phyloP scores from a whole-genome alignment of 2,329 filamentous ascomycete species.

The Biscogniauxia marginata region DNA sequence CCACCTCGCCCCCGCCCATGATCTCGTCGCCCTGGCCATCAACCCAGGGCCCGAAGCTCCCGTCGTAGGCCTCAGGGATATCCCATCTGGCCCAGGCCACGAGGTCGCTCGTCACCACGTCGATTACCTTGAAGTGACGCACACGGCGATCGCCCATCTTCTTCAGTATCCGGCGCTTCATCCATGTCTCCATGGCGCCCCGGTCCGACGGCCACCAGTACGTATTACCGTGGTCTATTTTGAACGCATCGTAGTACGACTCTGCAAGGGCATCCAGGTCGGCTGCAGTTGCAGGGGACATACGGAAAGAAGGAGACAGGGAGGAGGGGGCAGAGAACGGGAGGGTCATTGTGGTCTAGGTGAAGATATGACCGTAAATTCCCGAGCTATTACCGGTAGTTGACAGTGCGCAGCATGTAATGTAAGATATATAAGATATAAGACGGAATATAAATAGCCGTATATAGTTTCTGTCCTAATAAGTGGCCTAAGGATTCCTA shows the following conservation, averaged over 20 bases:
- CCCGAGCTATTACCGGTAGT: no score
- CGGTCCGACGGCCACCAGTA: constrained; percentile 31
- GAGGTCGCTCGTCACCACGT: constrained; percentile 26
- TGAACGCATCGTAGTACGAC: constrained; percentile 30
- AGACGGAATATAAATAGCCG: no score
- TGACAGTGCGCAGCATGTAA: no score
- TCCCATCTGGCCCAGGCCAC: constrained; percentile 36
- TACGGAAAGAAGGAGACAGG: constrained; percentile 23
- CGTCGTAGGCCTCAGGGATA: constrained; percentile 30
- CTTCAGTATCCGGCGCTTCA: constrained; percentile 24
- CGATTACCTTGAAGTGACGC: constrained; percentile 34
- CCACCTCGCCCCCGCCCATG: constrained; percentile 2
- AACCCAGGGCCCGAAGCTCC: constrained; percentile 21
- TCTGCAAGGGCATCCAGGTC: constrained; percentile 31
- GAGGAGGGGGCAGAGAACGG: constrained; percentile 25
- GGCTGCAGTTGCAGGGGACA: constrained; percentile 24
- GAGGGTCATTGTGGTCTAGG: constrained; percentile 25
- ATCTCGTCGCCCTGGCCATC: constrained; percentile 10
- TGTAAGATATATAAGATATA: no score
- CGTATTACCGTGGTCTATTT: constrained; percentile 21
- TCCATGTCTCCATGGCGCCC: constrained; percentile 29
- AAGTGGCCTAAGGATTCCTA: no score
- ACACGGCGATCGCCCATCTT: constrained; percentile 30
- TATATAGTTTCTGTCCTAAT: no score
- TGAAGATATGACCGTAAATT: no score